Base-by-base conservation (phyloP, 768 basidiomycete species). In the Boletus insuetus region DNA sequence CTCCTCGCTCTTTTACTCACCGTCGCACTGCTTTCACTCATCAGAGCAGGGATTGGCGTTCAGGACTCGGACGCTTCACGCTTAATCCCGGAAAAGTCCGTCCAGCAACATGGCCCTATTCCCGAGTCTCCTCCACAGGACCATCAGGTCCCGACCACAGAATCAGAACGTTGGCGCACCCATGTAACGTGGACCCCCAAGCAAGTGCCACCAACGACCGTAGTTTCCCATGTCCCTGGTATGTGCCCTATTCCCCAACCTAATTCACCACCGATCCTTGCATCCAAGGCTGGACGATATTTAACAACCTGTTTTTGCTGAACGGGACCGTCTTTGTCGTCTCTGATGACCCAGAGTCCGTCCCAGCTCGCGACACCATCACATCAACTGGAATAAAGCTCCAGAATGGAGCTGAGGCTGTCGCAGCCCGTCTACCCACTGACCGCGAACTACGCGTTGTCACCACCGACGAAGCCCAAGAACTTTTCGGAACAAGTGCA, bases 271-370 rank as follows among this genome's bases (percentile, higher is more conserved):
- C 43, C 19, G 6, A 55, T 41, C 6, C 16, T 8, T 38, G 3
- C 13, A 32, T 45, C 6, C 34, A 65, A 94, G 93, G 94, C 32
- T 97, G 92, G 94, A 91, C 93, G 2, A 84, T 94, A 49, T 86
- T 94, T 56, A 91, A 94, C 73, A 82, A 80, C 53, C 77, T 96
- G 11, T 96, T 91, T 66, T 71, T 93, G 53, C 74, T 84, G 62
- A 91, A 93, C 60, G 91, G 91, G 43, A 86, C 89, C 8, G 80
- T 89, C 37, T 94, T 85, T 67, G 77, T 96, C 60, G 91, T 98
- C 40, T 82, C 87, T 4, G 84, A 93, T 68, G 73, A 84, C 19
- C 89, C 88, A 8, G 75, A 78, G 10, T 73, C 69, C 3, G 68
- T 94, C 43, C 94, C 94, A 14, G 78, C 85, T 45, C 72, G 84